A percentile compares a stretch with the other conserved stretches of the same genome.
These are phyloP conservation scores for Pseudogymnoascus sp. DNA, from an alignment of 2,329 filamentous ascomycete species.

Conservation along the genomic window DNA sequence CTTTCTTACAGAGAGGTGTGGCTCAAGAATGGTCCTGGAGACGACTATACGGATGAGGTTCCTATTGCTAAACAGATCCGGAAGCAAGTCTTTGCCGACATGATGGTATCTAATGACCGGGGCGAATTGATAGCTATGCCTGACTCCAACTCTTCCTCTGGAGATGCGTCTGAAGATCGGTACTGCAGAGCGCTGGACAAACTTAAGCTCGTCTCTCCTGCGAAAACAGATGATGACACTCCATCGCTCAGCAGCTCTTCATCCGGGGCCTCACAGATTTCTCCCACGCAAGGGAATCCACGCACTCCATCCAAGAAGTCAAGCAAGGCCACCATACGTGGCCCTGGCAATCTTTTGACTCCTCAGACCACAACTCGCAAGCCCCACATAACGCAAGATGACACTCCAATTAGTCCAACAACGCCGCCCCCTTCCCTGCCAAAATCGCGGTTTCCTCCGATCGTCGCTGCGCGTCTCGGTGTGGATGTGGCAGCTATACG, in stretches of 20 bases:
- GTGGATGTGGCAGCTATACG: not conserved
- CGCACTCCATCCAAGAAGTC: not conserved
- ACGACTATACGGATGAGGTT: not conserved
- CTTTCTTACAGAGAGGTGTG: conserved; percentile 54
- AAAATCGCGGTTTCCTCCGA: not conserved
- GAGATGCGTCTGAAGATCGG: not conserved
- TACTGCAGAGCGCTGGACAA: not conserved
- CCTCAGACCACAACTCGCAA: not conserved
- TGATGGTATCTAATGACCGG: not conserved
- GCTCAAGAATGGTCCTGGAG: conserved; percentile 19
- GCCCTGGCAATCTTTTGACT: not conserved
- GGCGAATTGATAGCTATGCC: not conserved
- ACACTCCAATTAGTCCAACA: not conserved
- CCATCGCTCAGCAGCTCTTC: not conserved
- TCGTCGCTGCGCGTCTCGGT: not conserved
- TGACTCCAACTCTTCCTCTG: not conserved
- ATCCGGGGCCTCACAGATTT: not conserved
- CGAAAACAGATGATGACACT: not conserved
- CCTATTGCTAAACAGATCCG: not conserved
- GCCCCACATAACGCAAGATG: not conserved
- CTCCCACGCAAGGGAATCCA: not conserved
- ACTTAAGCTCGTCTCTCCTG: not conserved
- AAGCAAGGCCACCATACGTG: not conserved
- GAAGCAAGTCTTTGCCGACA: not conserved
- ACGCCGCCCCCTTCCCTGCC: not conserved